These are phyloP conservation scores for Russula lepida DNA, from an alignment of 768 basidiomycete genomes.

Conservation along the genomic window DNA sequence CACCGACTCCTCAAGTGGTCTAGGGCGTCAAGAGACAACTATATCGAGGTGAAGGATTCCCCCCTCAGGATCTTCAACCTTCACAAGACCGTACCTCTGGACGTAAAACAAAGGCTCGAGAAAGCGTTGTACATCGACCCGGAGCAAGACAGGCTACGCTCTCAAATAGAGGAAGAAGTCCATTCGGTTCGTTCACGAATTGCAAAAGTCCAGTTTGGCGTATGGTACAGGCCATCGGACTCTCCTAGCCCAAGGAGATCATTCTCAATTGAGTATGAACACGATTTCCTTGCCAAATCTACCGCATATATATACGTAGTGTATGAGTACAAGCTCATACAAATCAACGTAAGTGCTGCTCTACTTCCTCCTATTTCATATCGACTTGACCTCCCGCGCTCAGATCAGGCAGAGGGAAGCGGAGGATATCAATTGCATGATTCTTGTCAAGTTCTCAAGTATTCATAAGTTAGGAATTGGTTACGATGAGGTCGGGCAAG, in stretches of 20 bases:
- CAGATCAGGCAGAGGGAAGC: slow-evolving; percentile 15
- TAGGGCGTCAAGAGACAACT: slow-evolving; percentile 22
- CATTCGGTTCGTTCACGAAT: slow-evolving; percentile 43
- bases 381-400: not conserved
- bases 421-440: not conserved
- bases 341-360: slow-evolving; percentile 41
- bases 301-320: slow-evolving; percentile 52
- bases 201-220: slow-evolving; percentile 58
- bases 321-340: slow-evolving; percentile 60
- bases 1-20: slow-evolving; percentile 20
- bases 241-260: slow-evolving; percentile 21
- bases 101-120: too few species aligned
- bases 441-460: slow-evolving; percentile 15
- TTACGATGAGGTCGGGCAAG: slow-evolving; percentile 1
- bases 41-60: too few species aligned
- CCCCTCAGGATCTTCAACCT: too few species aligned
- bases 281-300: slow-evolving; percentile 36
- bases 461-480: slow-evolving; percentile 18
- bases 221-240: slow-evolving; percentile 35
- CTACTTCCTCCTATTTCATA: not conserved
- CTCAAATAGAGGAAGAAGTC: slow-evolving; percentile 28
- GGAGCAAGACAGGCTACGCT: too few species aligned
- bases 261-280: slow-evolving; percentile 68
- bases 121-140: too few species aligned
- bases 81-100: too few species aligned